Base-by-base conservation (phyloP, 352 stramenopile species). In the Pythium biforme region DNA sequence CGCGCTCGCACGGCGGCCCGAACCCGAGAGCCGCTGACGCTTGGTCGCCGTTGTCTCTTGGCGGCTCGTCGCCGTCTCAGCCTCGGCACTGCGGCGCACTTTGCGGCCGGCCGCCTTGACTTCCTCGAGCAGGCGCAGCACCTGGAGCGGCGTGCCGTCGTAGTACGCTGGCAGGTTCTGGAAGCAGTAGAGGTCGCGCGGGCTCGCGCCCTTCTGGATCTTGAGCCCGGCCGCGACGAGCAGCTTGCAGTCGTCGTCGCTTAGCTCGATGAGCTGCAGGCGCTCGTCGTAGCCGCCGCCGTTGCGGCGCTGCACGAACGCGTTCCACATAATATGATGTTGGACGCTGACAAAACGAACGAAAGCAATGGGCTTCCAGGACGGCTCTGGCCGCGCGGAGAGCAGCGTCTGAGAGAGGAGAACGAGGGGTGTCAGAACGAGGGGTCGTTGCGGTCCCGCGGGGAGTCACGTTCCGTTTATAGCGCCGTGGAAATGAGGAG, bases 131-230 rank as follows among this genome's bases (percentile, higher is more conserved):
- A 66, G 51, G 1, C 67, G 67, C 56, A 81, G 45, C 31, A 79
- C 68, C 29, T 72, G 56, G 29, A 79, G 55, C 12, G 56, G 41
- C 51, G 70, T 50, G 23, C 70, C 75, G 31, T 74, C 65, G 33
- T 61, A 69, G 19, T 56, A 66, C 1, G 43, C 29, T n/a, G 60
- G 27, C 6, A 76, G 33, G 11, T 72, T 56, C 50, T 60, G 49
- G 45, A 81, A 79, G 56, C 73, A 84, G 34, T 79, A 84, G 4
- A 79, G 12, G 19, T 77, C 62, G 20, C 49, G 59, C 33, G 68
- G 54, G 47, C 62, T 62, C 8, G 29, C 63, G 15, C 59, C 66
- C 25, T 68, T 59, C 27, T 59, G 26, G 22, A 81, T 54, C 51
- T 59, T 51, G 23, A 77, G 64, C 11, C 73, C 75, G 29, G 64